Evolutionary conservation across 768 basidiomycete species (phyloP), one percentile per base, ranked within the genome.

Genomic region (Rhodotorula kratochvilovae): DNA sequence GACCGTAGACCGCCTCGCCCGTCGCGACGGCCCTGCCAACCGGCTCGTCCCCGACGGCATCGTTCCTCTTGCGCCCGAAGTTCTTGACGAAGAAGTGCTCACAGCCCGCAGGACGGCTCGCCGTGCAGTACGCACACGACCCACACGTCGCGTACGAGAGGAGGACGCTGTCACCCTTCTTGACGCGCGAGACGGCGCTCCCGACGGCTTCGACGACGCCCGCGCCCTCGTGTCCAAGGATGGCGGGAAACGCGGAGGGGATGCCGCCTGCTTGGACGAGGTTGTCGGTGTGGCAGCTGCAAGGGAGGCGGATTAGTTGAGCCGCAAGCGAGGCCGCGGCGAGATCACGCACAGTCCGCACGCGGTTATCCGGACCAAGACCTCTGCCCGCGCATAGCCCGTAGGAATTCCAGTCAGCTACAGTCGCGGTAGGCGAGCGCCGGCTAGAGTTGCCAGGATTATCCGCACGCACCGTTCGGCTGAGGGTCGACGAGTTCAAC

Each of bases 251-350:
- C 0, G 60, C 56, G 16, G 67, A 50, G 0, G 74, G 74, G n/a
- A 71, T 59, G 25, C 25, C 56, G 10, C 66, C 72, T 19, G 4
- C 7, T 10, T 65, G 66, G 11, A 68, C 58, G 19, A 60, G 15
- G 29, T 68, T 25, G 45, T 74, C 73, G 36, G 73, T 77, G 35
- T 77, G 76, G 58, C 76, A 76, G 17, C 56, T 66, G 45, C 10
- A 31, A 21, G 48, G 12, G 48, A 10, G 7, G 25, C 3, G 19
- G 36, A 13, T 50, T 23, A 50, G 27, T 23, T 3, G 36, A 25
- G 36, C 12, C 27, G 21, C 23, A 12, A 5, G 10, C 27, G n/a
- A 23, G 33, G 39, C 25, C 27, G 31, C 21, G 21, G 33, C 4
- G 10, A 21, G 3, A 21, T 17, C n/a, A 29, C 42, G 33, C 25